A percentile compares a stretch with the other conserved stretches of the same genome.
These are phyloP conservation scores for Candida sp. DNA, from an alignment of 1,139 yeast genomes.

Conservation along the genomic window DNA sequence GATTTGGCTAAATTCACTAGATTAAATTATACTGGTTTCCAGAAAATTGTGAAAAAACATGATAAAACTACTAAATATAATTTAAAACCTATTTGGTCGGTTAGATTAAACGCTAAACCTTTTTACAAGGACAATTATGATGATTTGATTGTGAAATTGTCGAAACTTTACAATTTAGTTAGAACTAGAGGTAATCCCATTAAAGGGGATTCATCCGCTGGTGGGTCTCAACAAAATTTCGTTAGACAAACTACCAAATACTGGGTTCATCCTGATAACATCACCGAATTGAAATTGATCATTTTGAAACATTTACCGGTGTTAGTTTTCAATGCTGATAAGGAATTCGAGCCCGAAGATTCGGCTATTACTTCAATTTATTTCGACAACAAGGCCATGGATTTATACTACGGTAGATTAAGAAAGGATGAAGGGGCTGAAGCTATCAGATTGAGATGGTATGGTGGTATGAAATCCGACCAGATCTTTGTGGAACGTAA, in stretches of 20 bases:
- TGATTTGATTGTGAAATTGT: slow-evolving; percentile 79
- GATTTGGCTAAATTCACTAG: slow-evolving; percentile 92
- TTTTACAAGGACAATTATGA: slow-evolving; percentile 96
- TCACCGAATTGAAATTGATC: slow-evolving; percentile 93
- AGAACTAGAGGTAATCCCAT: slow-evolving; percentile 96
- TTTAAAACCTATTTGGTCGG: slow-evolving; percentile 89
- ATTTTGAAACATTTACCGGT: slow-evolving; percentile 95
- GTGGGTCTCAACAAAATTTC: slow-evolving; percentile 96
- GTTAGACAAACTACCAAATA: slow-evolving; percentile 98
- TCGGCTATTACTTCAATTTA: slow-evolving; percentile 96
- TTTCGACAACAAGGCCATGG: slow-evolving; percentile 86
- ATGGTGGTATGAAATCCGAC: slow-evolving; percentile 95
- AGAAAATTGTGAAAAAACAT: slow-evolving; percentile 92
- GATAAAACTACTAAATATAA: slow-evolving; percentile 86
- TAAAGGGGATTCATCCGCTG: slow-evolving; percentile 92
- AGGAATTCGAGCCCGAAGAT: slow-evolving; percentile 93
- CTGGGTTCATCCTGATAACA: slow-evolving; percentile 99
- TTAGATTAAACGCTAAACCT: slow-evolving; percentile 87
- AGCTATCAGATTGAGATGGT: slow-evolving; percentile 98
- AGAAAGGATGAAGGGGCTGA: slow-evolving; percentile 99
- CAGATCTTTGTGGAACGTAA: slow-evolving; percentile 94
- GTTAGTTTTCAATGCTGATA: slow-evolving; percentile 90
- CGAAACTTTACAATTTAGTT: slow-evolving; percentile 86
- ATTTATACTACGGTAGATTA: slow-evolving; percentile 88
- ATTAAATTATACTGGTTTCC: slow-evolving; percentile 93